Conservation (phyloP, 2,329 filamentous ascomycete species). For the Thielaviopsis punctulata region DNA sequence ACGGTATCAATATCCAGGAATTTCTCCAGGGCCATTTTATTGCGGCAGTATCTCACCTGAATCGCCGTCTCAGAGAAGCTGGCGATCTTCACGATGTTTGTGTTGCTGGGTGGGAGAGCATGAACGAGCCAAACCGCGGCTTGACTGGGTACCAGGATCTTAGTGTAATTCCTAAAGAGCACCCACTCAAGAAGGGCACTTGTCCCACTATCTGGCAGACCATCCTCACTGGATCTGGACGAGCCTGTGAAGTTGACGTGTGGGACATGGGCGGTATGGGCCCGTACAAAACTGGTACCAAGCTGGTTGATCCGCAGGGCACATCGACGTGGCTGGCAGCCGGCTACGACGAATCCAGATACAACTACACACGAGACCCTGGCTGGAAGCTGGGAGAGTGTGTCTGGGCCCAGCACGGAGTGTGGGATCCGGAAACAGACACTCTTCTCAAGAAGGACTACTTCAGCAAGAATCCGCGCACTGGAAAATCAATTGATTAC, state of each 20-base stretch:
- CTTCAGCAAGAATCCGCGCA: slow-evolving; percentile 62
- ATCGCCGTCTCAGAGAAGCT: slow-evolving; percentile 70
- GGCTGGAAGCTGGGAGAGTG: slow-evolving; percentile 90
- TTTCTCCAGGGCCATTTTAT: slow-evolving; percentile 82
- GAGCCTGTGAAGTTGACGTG: slow-evolving; percentile 73
- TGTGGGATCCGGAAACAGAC: slow-evolving; percentile 76
- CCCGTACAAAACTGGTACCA: slow-evolving; percentile 72
- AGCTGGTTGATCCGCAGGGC: slow-evolving; percentile 75
- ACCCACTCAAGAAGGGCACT: slow-evolving; percentile 82
- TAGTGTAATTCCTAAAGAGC: slow-evolving; percentile 63
- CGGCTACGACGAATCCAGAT: slow-evolving; percentile 60
- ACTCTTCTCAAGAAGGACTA: slow-evolving; percentile 70
- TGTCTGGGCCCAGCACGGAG: slow-evolving; percentile 88
- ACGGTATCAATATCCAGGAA: slow-evolving; percentile 91
- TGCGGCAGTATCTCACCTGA: slow-evolving; percentile 62
- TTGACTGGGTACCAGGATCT: slow-evolving; percentile 72
- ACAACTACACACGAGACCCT: slow-evolving; percentile 77
- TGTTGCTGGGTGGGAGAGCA: slow-evolving; percentile 86
- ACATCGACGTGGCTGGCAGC: slow-evolving; percentile 66
- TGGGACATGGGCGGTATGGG: slow-evolving; percentile 92
- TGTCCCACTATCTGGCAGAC: slow-evolving; percentile 90
- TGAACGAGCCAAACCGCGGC: slow-evolving; percentile 89
- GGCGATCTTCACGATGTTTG: slow-evolving; percentile 74
- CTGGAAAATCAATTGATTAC: slow-evolving; percentile 59
- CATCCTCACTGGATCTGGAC: slow-evolving; percentile 77